Conservation (phyloP, 2,329 filamentous ascomycete genomes). For the Ceratocystis huliohia region DNA sequence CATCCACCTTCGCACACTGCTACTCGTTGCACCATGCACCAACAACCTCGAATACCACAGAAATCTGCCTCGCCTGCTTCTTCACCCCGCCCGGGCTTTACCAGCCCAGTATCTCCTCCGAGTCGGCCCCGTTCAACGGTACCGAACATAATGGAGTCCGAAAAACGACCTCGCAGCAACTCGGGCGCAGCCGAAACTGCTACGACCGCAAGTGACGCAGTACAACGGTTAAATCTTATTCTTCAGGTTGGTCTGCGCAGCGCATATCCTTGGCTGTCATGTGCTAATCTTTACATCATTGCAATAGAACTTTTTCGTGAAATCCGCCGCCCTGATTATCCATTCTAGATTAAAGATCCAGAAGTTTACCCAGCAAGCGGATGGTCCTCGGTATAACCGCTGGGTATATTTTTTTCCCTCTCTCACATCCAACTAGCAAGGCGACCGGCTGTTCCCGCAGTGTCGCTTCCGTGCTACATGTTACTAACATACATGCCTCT, state of each 20-base stretch:
- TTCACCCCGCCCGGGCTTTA: constrained; percentile 2
- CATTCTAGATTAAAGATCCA: constrained; percentile 62
- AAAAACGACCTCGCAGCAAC: constrained; percentile 13
- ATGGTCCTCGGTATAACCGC: constrained; percentile 58
- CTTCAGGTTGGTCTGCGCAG: constrained; percentile 51
- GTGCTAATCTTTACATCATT: constrained; percentile 10
- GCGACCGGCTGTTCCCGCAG: neutral
- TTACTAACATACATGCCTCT: constrained; percentile 16
- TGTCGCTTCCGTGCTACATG: neutral
- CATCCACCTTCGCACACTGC: neutral
- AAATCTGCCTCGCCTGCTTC: constrained; percentile 59
- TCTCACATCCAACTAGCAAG: neutral
- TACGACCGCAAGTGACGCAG: constrained; percentile 38
- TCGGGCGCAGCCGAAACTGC: constrained; percentile 49
- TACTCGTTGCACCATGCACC: constrained; percentile 54
- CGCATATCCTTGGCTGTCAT: neutral
- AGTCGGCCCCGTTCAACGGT: constrained; percentile 15
- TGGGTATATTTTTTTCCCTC: constrained; percentile 51
- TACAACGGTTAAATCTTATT: constrained; percentile 81
- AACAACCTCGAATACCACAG: constrained; percentile 66
- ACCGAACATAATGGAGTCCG: neutral
- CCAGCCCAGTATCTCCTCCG: constrained; percentile 7
- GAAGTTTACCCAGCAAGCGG: constrained; percentile 34
- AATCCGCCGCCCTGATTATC: constrained; percentile 71
- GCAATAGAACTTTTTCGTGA: constrained; percentile 77